Evolutionary conservation across 306 rosid species (phyloP).

Genomic region (Quercus aquifolioides): DNA sequence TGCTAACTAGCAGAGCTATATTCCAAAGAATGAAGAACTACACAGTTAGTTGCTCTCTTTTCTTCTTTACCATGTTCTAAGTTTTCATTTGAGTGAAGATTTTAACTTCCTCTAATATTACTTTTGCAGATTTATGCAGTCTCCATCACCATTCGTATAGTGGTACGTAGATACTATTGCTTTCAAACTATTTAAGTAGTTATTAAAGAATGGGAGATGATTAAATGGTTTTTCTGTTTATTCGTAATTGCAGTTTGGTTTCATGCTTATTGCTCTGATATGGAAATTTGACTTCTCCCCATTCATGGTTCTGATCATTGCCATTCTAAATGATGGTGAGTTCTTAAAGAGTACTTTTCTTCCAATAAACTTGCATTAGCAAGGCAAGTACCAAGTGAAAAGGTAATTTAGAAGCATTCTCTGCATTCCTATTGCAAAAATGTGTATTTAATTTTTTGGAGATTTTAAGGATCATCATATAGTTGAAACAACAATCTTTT

Average conservation of each 20-base stretch:
- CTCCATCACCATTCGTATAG: slow-evolving; percentile 98
- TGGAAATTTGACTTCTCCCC: slow-evolving; percentile 99
- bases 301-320: slow-evolving; percentile 97
- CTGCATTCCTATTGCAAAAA: too few relatives aligned
- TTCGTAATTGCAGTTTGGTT: slow-evolving; percentile 75
- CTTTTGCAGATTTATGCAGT: slow-evolving; percentile 88
- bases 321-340: slow-evolving; percentile 94
- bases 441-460: too few relatives aligned
- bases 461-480: too few relatives aligned
- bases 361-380: too few relatives aligned
- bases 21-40: slow-evolving; percentile 99
- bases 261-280: slow-evolving; percentile 88
- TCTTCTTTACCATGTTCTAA: neutral
- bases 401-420: too few relatives aligned
- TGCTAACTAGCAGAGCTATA: slow-evolving; percentile 90
- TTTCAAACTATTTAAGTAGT: neutral
- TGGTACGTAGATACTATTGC: slow-evolving; percentile 53
- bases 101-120: neutral
- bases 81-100: slow-evolving; percentile 6
- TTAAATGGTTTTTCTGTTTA: slow-evolving; percentile 9
- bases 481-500: too few relatives aligned
- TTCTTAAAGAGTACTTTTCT: neutral
- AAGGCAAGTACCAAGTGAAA: too few relatives aligned
- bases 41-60: slow-evolving; percentile 54
- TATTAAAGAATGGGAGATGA: neutral